Evolutionary conservation across 805 yeast genomes (phyloP), one percentile per base, ranked within the genome.

Genomic region (Danielozyma ontarioensis): DNA sequence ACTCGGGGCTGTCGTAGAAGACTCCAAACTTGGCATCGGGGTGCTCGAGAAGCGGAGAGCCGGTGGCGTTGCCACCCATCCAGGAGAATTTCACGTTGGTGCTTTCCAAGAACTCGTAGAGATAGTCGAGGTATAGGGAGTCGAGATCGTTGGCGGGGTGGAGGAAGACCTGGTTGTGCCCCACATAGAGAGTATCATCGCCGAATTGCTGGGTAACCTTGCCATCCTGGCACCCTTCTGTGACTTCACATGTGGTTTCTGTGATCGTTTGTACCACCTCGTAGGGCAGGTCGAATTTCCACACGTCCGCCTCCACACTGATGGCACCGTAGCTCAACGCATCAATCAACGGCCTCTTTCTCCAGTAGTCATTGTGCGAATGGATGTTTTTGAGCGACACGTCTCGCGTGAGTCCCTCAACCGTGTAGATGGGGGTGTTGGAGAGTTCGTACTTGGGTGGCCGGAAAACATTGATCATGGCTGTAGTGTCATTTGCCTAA

Each of bases 341-440:
- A 38, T 78, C 80, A 32, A 73, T 64, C 3, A 80, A 58, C 1
- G 86, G 86, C 4, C 59, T 46, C 3, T 48, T 38, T 45, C 86
- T 58, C 81, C 83, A 76, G 52, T 80, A 81, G 50, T 80, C 86
- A 47, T 80, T 80, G 49, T 80, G 87, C 1, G 84, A 76, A 48
- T 80, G 87, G 16, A 79, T 60, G 5, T 65, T 64, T 35, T 64
- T 68, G 33, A 62, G 53, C 27, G 60, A 51, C 2, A 68, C 64
- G 27, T 67, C 66, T 32, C 63, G 41, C 10, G 60, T 63, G 24
- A 59, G 41, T 13, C 46, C 35, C 38, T 64, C 64, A 16, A 50
- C 31, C 24, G 44, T 40, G 13, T 21, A 19, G 12, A 8, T 6
- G 6, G 26, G 25, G 13, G 24, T 5, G 3, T 4, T 6, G 25